Evolutionary conservation across 2,329 filamentous ascomycete species (phyloP).

Genomic region (Phyllosticta citrichinensis): DNA sequence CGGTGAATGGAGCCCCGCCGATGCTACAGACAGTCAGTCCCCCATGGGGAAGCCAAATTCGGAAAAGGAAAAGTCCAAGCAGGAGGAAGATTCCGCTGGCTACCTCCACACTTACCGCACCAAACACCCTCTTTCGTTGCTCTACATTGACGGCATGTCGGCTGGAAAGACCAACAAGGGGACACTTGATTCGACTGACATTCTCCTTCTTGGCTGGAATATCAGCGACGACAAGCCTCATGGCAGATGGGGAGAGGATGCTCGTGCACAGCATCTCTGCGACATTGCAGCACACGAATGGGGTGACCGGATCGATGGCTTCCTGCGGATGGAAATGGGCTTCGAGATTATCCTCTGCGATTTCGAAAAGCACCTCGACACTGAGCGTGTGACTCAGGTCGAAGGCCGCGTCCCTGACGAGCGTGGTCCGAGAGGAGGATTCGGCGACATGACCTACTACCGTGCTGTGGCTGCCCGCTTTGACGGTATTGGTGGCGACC

Average conservation of each 20-base stretch:
- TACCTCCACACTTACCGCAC: constrained; percentile 60
- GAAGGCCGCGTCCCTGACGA: constrained; percentile 12
- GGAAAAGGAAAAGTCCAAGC: constrained; percentile 2
- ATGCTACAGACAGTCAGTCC: constrained; percentile 1
- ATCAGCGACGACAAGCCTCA: constrained; percentile 11
- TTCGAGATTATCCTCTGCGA: constrained; percentile 63
- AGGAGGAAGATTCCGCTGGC: constrained; percentile 27
- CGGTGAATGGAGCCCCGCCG: not conserved
- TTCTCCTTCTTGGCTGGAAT: constrained; percentile 48
- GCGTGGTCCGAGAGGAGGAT: not conserved
- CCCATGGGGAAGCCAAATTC: constrained; percentile 1
- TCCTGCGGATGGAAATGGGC: constrained; percentile 58
- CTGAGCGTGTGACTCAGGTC: constrained; percentile 22
- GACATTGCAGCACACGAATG: constrained; percentile 40
- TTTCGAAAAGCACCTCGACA: constrained; percentile 39
- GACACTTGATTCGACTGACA: constrained; percentile 58
- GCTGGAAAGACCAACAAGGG: constrained; percentile 57
- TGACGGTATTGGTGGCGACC: constrained; percentile 33
- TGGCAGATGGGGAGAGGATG: not conserved
- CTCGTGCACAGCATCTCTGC: constrained; percentile 48
- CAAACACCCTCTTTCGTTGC: constrained; percentile 45
- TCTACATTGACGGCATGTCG: constrained; percentile 62
- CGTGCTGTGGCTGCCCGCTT: constrained; percentile 33
- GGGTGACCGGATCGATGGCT: constrained; percentile 47
- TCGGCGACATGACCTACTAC: constrained; percentile 23